Percentiles rank a stretch among this genome's conserved stretches.
Conservation (phyloP, 768 basidiomycete species). For the Mycena venus region DNA sequence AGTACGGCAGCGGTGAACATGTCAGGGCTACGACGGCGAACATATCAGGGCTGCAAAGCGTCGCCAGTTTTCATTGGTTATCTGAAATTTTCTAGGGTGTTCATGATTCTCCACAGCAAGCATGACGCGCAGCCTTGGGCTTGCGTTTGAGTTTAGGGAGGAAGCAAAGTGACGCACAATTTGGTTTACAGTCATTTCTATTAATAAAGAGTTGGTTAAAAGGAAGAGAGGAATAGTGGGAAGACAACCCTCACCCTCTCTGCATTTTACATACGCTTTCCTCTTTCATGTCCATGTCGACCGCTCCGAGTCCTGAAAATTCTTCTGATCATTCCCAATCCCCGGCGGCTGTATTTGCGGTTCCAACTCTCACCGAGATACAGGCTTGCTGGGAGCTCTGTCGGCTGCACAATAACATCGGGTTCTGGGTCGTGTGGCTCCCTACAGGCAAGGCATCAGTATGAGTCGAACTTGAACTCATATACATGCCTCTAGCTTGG, state of each 20-base stretch:
- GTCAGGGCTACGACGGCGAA: background rate
- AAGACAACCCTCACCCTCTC: background rate
- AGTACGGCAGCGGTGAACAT: background rate
- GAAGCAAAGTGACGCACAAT: background rate
- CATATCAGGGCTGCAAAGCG: too few relatives aligned
- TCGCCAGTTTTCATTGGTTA: too few relatives aligned
- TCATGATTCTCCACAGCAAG: too few relatives aligned
- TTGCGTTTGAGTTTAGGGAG: background rate
- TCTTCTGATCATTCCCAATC: background rate
- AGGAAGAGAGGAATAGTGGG: background rate
- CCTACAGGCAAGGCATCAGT: constrained; percentile 36
- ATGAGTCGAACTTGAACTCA: background rate
- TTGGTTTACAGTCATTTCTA: background rate
- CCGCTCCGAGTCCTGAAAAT: background rate
- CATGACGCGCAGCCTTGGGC: too few relatives aligned
- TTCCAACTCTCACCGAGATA: constrained; percentile 38
- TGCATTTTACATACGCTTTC: too few relatives aligned
- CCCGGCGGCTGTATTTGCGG: constrained; percentile 14
- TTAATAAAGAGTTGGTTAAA: background rate
- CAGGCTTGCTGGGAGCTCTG: constrained; percentile 51
- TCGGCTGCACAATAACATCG: constrained; percentile 47
- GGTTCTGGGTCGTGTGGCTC: constrained; percentile 46
- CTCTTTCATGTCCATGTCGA: background rate
- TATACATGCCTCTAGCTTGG: constrained; percentile 36
- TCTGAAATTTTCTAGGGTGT: background rate